Conservation (phyloP, 768 basidiomycete species). For the Lentinula aciculospora region DNA sequence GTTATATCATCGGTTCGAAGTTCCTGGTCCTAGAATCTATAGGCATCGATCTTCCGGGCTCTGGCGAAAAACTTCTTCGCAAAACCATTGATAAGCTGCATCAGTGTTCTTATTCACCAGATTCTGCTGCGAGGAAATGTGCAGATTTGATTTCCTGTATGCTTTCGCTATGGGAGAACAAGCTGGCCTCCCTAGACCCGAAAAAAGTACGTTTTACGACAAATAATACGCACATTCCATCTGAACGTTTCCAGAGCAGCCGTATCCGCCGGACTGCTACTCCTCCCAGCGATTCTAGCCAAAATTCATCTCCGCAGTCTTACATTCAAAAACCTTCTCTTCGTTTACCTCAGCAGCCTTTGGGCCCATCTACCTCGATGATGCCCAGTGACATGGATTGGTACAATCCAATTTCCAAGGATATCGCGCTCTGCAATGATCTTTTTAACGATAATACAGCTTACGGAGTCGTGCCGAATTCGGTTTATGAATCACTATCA, state of each 20-base stretch:
- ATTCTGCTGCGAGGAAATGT: not conserved
- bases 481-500: not conserved
- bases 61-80: constrained; percentile 1
- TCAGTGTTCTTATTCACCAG: not conserved
- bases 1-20: constrained; percentile 13
- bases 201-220: not conserved
- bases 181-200: not conserved
- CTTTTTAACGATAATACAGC: not conserved
- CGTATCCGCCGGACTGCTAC: not conserved
- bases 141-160: not conserved
- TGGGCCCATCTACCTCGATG: not conserved
- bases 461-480: not conserved
- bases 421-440: not conserved
- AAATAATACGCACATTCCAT: not conserved
- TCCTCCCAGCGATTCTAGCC: not conserved
- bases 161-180: not conserved
- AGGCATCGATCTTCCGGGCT: not conserved
- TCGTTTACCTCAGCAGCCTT: not conserved
- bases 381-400: not conserved
- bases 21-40: not conserved
- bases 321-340: not conserved
- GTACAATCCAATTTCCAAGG: not conserved
- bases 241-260: not conserved
- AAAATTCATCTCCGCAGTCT: not conserved
- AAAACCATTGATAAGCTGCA: not conserved